Percentiles rank a stretch among this genome's conserved stretches.
These are phyloP conservation scores for Clonostachys solani DNA, from an alignment of 2,329 filamentous ascomycete genomes.

Conservation along the genomic window DNA sequence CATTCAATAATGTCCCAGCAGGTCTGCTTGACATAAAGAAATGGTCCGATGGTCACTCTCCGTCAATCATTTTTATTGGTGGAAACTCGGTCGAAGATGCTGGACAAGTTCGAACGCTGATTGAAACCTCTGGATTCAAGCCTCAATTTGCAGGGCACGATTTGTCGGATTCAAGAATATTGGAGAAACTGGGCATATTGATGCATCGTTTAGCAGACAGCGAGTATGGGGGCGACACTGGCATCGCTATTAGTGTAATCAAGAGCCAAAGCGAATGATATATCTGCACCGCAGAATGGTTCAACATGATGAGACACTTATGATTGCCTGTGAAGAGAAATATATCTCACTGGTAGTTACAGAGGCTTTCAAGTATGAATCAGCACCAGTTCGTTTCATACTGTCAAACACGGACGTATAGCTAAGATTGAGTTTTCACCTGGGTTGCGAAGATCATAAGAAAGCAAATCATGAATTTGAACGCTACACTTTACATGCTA, in stretches of 20 bases:
- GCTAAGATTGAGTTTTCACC: no score
- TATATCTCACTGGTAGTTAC: no score
- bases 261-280: not conserved
- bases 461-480: no score
- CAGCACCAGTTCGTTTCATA: no score
- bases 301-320: no score
- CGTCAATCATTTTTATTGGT: not conserved
- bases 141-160: not conserved
- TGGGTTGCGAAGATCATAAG: no score
- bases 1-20: not conserved
- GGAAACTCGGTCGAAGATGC: not conserved
- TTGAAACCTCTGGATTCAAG: not conserved
- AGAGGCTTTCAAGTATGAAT: no score
- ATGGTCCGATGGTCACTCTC: not conserved
- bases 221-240: not conserved
- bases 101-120: not conserved
- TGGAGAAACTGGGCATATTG: not conserved
- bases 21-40: not conserved
- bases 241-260: not conserved
- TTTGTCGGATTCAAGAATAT: not conserved
- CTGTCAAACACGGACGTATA: no score
- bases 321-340: no score
- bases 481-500: no score
- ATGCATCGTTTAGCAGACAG: not conserved
- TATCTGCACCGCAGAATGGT: no score